These are phyloP conservation scores for Limnanthes douglasii DNA, from an alignment of 345 rosid species.

Conservation along the genomic window DNA sequence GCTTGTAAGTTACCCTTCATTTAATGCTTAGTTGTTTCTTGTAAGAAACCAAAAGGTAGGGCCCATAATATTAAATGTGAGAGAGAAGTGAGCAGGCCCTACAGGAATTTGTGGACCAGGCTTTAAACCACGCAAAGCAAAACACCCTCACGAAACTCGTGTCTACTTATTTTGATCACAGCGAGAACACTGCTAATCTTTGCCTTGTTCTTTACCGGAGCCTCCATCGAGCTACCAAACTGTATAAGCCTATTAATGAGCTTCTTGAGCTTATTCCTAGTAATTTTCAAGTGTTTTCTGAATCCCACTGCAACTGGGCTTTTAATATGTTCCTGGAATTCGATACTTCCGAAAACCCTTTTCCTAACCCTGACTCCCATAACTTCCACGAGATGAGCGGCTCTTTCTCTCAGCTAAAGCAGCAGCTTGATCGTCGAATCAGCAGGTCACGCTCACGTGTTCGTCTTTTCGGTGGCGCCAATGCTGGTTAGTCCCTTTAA, in stretches of 20 bases:
- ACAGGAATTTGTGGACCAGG: slow-evolving; percentile 39
- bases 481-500: slow-evolving; percentile 33
- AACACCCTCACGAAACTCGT: slow-evolving; percentile 34
- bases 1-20: too few species aligned
- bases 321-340: slow-evolving; percentile 32
- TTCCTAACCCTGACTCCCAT: slow-evolving; percentile 29
- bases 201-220: slow-evolving; percentile 40
- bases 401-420: slow-evolving; percentile 43
- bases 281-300: slow-evolving; percentile 32
- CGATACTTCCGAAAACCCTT: slow-evolving; percentile 42
- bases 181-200: slow-evolving; percentile 37
- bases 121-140: slow-evolving; percentile 24
- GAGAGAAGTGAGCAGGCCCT: too few species aligned
- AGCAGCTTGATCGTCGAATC: slow-evolving; percentile 34
- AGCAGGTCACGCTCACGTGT: slow-evolving; percentile 40
- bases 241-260: slow-evolving; percentile 36
- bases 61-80: too few species aligned
- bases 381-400: slow-evolving; percentile 34
- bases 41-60: too few species aligned
- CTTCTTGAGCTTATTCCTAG: slow-evolving; percentile 36
- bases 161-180: slow-evolving; percentile 45
- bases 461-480: slow-evolving; percentile 24
- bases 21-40: too few species aligned
- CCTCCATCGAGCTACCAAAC: slow-evolving; percentile 27
- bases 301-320: slow-evolving; percentile 30